A percentile compares a stretch with the other conserved stretches of the same genome.
These are phyloP conservation scores for Penicillium sp. DNA, from an alignment of 2,329 filamentous ascomycete genomes.

Conservation along the genomic window DNA sequence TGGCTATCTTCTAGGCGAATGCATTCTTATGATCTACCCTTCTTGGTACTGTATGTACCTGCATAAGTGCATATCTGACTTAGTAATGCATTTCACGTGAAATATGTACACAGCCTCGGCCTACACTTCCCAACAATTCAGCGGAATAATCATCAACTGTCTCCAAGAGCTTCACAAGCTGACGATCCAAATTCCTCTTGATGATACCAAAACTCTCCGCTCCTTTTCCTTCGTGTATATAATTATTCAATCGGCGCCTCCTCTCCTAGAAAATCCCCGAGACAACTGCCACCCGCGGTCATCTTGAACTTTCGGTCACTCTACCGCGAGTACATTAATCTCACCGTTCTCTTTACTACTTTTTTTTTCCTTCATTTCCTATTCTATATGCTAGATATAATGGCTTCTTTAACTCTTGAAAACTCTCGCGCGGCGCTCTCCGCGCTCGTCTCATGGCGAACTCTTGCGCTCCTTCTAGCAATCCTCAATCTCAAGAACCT, in stretches of 20 bases:
- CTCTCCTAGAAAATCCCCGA: not conserved
- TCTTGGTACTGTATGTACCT: not conserved
- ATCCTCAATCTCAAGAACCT: slow-evolving; percentile 45
- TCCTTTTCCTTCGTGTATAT: not conserved
- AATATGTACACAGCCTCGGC: slow-evolving; percentile 6
- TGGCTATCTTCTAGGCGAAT: slow-evolving; percentile 45
- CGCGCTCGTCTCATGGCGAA: slow-evolving; percentile 39
- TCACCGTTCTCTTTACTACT: not conserved
- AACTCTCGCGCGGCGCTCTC: slow-evolving; percentile 27
- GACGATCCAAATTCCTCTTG: not conserved
- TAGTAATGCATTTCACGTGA: slow-evolving; percentile 7
- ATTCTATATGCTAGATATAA: slow-evolving; percentile 9
- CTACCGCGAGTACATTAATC: not conserved
- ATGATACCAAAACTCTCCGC: not conserved
- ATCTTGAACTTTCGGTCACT: not conserved
- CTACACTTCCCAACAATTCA: slow-evolving; percentile 13
- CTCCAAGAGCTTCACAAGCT: slow-evolving; percentile 6
- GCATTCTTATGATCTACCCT: not conserved
- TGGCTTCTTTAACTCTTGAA: slow-evolving; percentile 26
- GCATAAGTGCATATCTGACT: not conserved
- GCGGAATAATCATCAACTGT: not conserved
- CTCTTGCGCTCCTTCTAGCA: slow-evolving; percentile 42
- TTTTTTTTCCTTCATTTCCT: not conserved
- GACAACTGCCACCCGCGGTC: not conserved
- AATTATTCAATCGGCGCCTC: not conserved